phyloP scores from a whole-genome alignment of 768 basidiomycete genomes.

The Hericium coralloides region DNA sequence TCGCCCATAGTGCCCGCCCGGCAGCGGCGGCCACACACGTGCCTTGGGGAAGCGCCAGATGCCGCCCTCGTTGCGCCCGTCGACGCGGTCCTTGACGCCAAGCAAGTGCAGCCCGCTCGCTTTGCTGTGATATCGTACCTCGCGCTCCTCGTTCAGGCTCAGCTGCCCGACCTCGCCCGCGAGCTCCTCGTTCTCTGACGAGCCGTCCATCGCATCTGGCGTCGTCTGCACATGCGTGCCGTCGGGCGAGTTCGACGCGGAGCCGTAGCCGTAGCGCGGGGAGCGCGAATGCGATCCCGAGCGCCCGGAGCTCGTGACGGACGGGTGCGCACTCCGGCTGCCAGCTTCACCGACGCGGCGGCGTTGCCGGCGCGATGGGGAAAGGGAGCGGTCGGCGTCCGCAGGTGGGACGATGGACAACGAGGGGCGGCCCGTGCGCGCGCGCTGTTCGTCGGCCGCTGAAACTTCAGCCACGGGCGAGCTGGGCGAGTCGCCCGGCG shows the following conservation, averaged over 20 bases:
- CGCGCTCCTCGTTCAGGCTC: conserved; percentile 78
- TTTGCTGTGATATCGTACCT: conserved; percentile 83
- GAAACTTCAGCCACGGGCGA: not conserved
- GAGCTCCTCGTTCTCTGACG: conserved; percentile 34
- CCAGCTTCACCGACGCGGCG: not conserved
- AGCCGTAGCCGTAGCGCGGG: conserved; percentile 5
- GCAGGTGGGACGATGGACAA: not conserved
- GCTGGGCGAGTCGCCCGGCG: not conserved
- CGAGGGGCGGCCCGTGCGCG: not conserved
- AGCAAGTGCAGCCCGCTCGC: conserved; percentile 74
- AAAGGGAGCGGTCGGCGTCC: not conserved
- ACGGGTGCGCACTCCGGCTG: not conserved
- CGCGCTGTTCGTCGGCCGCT: not conserved
- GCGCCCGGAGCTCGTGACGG: not conserved
- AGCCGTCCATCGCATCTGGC: conserved; percentile 16
- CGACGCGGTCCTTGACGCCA: conserved; percentile 48
- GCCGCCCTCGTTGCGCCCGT: conserved; percentile 64
- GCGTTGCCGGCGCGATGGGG: not conserved
- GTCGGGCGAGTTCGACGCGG: conserved; percentile 4
- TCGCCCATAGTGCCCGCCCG: conserved; percentile 15
- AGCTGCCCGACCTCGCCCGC: conserved; percentile 77
- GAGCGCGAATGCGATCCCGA: not conserved
- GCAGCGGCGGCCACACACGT: conserved; percentile 76
- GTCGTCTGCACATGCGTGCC: not conserved
- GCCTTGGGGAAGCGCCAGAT: conserved; percentile 85